phyloP scores from a whole-genome alignment of 441 rosid species.

The Gossypium davidsonii region DNA sequence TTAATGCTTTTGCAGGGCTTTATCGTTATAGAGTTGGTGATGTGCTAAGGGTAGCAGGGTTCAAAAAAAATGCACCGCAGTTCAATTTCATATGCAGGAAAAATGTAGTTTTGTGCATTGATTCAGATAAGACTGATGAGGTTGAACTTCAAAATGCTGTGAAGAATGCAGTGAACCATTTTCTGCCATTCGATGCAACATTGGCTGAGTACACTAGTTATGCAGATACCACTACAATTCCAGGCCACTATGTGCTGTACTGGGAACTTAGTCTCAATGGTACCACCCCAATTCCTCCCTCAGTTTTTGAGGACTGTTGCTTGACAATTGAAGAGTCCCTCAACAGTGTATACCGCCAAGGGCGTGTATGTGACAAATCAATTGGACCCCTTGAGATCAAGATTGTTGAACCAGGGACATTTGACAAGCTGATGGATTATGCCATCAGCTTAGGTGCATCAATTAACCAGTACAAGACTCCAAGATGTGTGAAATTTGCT shows the following conservation, averaged over 20 bases:
- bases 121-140: slow-evolving; percentile 70
- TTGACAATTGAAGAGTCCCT: slow-evolving; percentile 59
- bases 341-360: slow-evolving; percentile 67
- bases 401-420: slow-evolving; percentile 60
- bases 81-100: slow-evolving; percentile 70
- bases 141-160: slow-evolving; percentile 69
- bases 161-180: slow-evolving; percentile 54
- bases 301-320: slow-evolving; percentile 65
- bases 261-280: slow-evolving; percentile 60
- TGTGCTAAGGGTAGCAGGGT: slow-evolving; percentile 59
- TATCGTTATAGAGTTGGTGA: slow-evolving; percentile 67
- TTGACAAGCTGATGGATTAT: slow-evolving; percentile 72
- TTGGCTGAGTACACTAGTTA: slow-evolving; percentile 63
- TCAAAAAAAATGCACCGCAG: slow-evolving; percentile 69
- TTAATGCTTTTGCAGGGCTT: slow-evolving; percentile 31
- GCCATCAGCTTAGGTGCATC: slow-evolving; percentile 68
- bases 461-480: slow-evolving; percentile 69
- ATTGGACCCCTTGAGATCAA: slow-evolving; percentile 67
- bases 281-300: slow-evolving; percentile 53
- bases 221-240: slow-evolving; percentile 52
- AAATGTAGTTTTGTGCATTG: slow-evolving; percentile 65
- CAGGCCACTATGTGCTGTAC: slow-evolving; percentile 64
- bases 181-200: slow-evolving; percentile 48
- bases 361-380: slow-evolving; percentile 60
- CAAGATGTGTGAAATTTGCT: slow-evolving; percentile 64